phyloP scores from a whole-genome alignment of 1,284 basidiomycete genomes.

The Pterulicium gracile region DNA sequence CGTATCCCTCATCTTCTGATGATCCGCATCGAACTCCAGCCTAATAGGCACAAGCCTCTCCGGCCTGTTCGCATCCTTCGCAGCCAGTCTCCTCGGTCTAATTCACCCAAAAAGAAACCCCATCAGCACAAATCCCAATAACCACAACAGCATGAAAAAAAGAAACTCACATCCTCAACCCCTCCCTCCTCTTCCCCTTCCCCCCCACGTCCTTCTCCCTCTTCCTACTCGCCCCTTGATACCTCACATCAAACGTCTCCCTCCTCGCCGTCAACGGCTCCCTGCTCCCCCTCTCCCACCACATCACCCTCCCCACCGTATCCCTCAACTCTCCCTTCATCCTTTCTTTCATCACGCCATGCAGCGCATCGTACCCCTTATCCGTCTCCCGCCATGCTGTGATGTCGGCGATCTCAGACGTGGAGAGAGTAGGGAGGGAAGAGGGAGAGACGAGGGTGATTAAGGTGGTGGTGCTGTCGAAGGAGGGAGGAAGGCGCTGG shows the following conservation, averaged over 20 bases:
- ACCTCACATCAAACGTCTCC: background rate
- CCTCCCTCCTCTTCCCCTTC: background rate
- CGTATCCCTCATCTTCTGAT: constrained; percentile 89
- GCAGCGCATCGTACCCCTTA: background rate
- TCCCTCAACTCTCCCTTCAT: background rate
- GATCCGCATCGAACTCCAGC: constrained; percentile 89
- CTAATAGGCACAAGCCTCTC: constrained; percentile 89
- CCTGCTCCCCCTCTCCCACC: background rate
- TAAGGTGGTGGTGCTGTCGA: background rate
- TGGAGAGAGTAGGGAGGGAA: background rate
- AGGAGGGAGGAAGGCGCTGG: background rate
- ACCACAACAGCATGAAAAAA: too few species aligned
- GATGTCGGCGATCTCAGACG: background rate
- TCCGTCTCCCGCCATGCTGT: background rate
- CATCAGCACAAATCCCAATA: background rate
- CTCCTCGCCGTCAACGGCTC: background rate
- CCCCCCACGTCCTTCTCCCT: too few species aligned
- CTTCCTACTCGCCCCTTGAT: too few species aligned
- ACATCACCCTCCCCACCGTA: background rate
- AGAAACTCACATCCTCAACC: background rate
- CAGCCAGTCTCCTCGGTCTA: background rate
- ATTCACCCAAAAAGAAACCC: background rate
- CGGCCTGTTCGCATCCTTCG: constrained; percentile 20
- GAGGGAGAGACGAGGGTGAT: background rate
- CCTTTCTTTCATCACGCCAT: background rate